Percentiles rank a stretch among this genome's conserved stretches.
Evolutionary conservation across 148 eudicot genomes (phyloP).

Genomic region (Polygonum aviculare): DNA sequence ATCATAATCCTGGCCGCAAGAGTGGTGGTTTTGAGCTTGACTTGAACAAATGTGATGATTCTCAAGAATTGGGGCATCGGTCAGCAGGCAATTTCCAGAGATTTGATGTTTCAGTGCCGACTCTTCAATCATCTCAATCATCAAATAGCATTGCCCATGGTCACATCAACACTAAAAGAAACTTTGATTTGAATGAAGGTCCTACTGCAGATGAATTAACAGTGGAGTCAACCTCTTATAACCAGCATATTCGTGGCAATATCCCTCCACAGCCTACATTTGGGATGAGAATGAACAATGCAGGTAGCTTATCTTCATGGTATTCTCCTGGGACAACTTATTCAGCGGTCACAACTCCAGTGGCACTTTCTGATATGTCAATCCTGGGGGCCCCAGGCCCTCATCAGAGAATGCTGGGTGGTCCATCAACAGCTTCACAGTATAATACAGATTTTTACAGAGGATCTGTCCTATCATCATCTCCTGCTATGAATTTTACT

Average conservation of each 20-base stretch:
- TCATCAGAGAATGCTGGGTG: slow-evolving; percentile 50
- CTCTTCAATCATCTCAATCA: slow-evolving; percentile 22
- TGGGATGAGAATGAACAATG: slow-evolving; percentile 41
- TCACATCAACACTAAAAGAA: slow-evolving; percentile 38
- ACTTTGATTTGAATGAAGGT: slow-evolving; percentile 82
- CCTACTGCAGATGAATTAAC: slow-evolving; percentile 55
- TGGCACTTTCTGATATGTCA: slow-evolving; percentile 43
- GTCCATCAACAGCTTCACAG: slow-evolving; percentile 32
- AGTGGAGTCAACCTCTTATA: slow-evolving; percentile 24
- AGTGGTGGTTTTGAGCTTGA: slow-evolving; percentile 59
- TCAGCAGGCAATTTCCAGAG: slow-evolving; percentile 27
- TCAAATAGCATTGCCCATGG: slow-evolving; percentile 23
- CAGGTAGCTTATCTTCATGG: slow-evolving; percentile 53
- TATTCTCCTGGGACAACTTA: slow-evolving; percentile 44
- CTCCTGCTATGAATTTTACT: slow-evolving; percentile 58
- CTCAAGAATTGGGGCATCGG: slow-evolving; percentile 37
- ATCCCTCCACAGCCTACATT: slow-evolving; percentile 29
- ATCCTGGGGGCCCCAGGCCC: slow-evolving; percentile 35
- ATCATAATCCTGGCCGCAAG: slow-evolving; percentile 7
- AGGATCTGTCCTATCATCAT: slow-evolving; percentile 75
- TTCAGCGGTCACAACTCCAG: slow-evolving; percentile 45
- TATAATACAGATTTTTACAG: slow-evolving; percentile 49
- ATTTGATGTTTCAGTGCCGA: slow-evolving; percentile 22
- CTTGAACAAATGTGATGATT: slow-evolving; percentile 65
- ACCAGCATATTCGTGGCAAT: slow-evolving; percentile 24